phyloP scores from a whole-genome alignment of 108 stramenopile genomes.

The Nitzschia palea region DNA sequence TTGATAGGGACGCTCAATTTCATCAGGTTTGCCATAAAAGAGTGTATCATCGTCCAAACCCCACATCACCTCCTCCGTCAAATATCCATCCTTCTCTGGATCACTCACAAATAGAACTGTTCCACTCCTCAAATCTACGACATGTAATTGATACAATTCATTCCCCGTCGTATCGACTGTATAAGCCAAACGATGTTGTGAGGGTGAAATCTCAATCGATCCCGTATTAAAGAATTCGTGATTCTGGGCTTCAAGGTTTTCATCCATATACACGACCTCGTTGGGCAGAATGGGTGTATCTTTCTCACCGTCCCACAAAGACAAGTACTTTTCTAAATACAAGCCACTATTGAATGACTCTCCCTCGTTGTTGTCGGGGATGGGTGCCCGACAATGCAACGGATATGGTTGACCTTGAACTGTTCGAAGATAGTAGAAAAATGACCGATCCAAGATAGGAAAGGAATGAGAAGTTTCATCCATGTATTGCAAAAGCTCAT shows the following conservation, averaged over 20 bases:
- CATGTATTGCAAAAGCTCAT: conserved; percentile 58
- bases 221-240: conserved; percentile 64
- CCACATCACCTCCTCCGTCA: conserved; percentile 67
- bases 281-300: conserved; percentile 50
- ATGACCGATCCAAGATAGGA: conserved; percentile 49
- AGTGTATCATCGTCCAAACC: conserved; percentile 69
- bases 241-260: conserved; percentile 59
- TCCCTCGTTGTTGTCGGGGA: conserved; percentile 13
- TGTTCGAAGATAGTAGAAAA: conserved; percentile 82
- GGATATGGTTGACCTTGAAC: conserved; percentile 77
- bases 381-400: conserved; percentile 71
- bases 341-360: neutral
- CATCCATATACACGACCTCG: conserved; percentile 80
- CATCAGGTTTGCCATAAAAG: conserved; percentile 86
- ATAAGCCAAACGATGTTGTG: conserved; percentile 64
- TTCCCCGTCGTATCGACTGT: conserved; percentile 71
- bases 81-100: conserved; percentile 48
- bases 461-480: conserved; percentile 70
- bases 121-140: conserved; percentile 55
- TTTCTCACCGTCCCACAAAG: conserved; percentile 48
- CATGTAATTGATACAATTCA: conserved; percentile 74
- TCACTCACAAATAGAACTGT: conserved; percentile 29
- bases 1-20: conserved; percentile 65
- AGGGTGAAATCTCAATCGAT: conserved; percentile 50
- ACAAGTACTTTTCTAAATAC: conserved; percentile 2